phyloP scores from a whole-genome alignment of 371 early-diverging fungal species.

The Dinochytrium kinnereticum region DNA sequence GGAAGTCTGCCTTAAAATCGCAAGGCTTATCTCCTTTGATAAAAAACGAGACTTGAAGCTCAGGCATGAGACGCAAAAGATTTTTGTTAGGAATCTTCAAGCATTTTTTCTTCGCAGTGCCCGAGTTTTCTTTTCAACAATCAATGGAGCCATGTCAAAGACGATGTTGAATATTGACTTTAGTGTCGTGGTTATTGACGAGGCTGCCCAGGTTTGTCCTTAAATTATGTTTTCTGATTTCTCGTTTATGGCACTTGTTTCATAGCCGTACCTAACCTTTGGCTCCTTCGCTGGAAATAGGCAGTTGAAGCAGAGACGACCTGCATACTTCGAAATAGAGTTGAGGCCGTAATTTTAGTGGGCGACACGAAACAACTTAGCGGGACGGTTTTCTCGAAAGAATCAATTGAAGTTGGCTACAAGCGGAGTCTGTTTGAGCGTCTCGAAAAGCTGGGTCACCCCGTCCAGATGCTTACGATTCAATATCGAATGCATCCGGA shows the following conservation, averaged over 20 bases:
- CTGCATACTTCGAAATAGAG: constrained; percentile 8
- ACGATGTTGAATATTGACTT: constrained; percentile 11
- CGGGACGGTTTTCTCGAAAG: constrained; percentile 29
- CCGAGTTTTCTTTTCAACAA: constrained; percentile 23
- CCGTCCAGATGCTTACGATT: constrained; percentile 22
- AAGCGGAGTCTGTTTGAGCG: constrained; percentile 37
- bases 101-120: constrained; percentile 21
- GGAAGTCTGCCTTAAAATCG: background rate
- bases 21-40: constrained; percentile 12
- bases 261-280: no score
- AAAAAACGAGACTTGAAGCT: constrained; percentile 1
- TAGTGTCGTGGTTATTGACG: constrained; percentile 30
- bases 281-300: background rate
- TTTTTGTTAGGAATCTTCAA: background rate
- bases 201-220: constrained; percentile 25
- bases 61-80: background rate
- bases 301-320: constrained; percentile 30
- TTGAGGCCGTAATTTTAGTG: constrained; percentile 30
- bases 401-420: constrained; percentile 10
- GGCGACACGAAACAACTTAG: constrained; percentile 37
- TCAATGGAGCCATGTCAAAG: constrained; percentile 12
- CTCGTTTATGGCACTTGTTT: no score
- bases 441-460: constrained; percentile 12
- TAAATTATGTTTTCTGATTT: background rate
- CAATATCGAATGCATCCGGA: constrained; percentile 41